Evolutionary conservation across 2,329 filamentous ascomycete genomes (phyloP).

Genomic region (Didymella arachidicola): DNA sequence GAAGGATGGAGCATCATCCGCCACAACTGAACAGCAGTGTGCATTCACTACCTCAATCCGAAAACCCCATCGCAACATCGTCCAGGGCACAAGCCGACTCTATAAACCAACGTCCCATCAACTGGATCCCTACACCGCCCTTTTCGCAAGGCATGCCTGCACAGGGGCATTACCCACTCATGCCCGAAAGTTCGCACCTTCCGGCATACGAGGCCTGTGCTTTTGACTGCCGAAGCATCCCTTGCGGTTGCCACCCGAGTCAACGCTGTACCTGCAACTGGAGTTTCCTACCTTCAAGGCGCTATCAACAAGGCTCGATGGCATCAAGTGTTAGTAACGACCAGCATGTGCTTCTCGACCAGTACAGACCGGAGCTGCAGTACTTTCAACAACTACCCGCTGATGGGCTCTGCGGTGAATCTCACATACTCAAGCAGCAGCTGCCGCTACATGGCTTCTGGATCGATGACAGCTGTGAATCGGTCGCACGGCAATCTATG

Average conservation of each 20-base stretch:
- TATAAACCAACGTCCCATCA: neutral
- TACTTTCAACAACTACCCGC: neutral
- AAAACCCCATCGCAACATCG: neutral
- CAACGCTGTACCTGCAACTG: neutral
- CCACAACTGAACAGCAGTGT: neutral
- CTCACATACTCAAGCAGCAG: neutral
- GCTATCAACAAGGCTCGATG: neutral
- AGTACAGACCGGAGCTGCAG: neutral
- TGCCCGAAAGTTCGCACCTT: neutral
- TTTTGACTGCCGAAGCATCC: neutral
- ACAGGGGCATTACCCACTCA: neutral
- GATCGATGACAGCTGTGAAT: neutral
- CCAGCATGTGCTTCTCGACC: neutral
- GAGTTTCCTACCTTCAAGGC: no score
- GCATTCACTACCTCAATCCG: neutral
- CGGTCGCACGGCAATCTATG: neutral
- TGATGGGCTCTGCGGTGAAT: neutral
- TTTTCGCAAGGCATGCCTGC: neutral
- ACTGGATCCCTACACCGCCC: neutral
- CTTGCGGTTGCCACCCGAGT: neutral
- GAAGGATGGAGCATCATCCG: neutral
- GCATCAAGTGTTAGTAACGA: neutral
- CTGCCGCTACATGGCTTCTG: neutral
- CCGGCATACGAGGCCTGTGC: neutral
- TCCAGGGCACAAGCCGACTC: neutral